Evolutionary conservation across 306 rosid species (phyloP).

Genomic region (Pyrus betulifolia): DNA sequence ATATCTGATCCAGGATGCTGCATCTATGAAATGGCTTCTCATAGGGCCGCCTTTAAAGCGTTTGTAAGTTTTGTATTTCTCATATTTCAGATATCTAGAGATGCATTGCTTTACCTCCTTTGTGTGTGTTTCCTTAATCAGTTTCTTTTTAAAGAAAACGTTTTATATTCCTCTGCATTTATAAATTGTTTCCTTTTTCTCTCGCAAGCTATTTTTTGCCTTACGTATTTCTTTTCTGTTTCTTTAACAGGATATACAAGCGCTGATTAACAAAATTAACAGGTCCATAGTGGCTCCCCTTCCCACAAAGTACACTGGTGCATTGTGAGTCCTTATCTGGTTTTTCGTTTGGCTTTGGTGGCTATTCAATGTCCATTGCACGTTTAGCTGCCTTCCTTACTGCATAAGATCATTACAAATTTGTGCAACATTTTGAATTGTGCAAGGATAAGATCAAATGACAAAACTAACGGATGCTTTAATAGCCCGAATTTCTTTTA

Average conservation of each 20-base stretch:
- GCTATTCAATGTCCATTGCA: neutral
- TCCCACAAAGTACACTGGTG: constrained; percentile 82
- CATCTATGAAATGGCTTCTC: constrained; percentile 86
- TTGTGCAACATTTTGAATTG: neutral
- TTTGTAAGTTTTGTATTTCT: constrained; percentile 53
- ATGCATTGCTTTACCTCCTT: neutral
- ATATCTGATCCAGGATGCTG: constrained; percentile 77
- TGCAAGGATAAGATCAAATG: neutral
- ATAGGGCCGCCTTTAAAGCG: constrained; percentile 90
- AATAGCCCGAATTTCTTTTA: neutral
- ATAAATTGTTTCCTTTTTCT: neutral
- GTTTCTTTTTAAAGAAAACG: neutral
- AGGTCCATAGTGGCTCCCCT: constrained; percentile 96
- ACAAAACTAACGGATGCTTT: neutral
- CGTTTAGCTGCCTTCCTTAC: neutral
- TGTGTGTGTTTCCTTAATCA: neutral
- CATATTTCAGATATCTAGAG: constrained; percentile 1
- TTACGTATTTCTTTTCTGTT: neutral
- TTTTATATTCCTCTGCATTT: neutral
- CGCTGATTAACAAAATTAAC: constrained; percentile 86
- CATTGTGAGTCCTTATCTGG: constrained; percentile 60
- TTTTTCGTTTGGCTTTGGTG: neutral
- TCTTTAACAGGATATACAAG: constrained; percentile 88
- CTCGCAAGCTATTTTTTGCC: neutral
- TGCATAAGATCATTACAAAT: neutral